phyloP scores from a whole-genome alignment of 345 rosid species.

The Kernera saxatilis region DNA sequence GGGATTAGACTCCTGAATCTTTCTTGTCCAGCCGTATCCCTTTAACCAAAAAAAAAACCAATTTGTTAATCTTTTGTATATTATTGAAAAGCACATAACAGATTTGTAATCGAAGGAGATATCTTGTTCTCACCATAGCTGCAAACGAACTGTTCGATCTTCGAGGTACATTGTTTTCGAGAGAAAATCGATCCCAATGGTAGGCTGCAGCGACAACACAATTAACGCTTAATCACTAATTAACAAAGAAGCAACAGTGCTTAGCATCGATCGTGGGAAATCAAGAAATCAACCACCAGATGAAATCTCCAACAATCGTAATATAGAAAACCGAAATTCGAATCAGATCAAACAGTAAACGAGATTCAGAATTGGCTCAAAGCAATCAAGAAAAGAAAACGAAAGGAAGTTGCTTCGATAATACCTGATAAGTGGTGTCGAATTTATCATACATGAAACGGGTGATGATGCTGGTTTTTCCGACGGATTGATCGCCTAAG shows the following conservation, averaged over 20 bases:
- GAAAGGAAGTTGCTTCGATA: too few species aligned
- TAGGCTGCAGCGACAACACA: slow-evolving; percentile 46
- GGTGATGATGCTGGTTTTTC: slow-evolving; percentile 90
- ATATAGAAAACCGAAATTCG: not conserved
- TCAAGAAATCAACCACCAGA: too few species aligned
- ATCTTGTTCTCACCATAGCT: slow-evolving; percentile 53
- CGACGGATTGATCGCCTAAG: slow-evolving; percentile 84
- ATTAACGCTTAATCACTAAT: not conserved
- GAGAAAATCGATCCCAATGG: slow-evolving; percentile 87
- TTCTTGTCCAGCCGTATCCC: slow-evolving; percentile 99
- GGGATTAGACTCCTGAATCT: slow-evolving; percentile 95
- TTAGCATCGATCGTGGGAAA: not conserved
- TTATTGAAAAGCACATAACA: not conserved
- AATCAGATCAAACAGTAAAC: not conserved
- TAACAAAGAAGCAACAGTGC: not conserved
- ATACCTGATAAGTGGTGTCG: slow-evolving; percentile 81
- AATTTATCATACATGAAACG: slow-evolving; percentile 93
- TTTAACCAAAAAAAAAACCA: slow-evolving; percentile 5
- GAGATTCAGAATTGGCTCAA: not conserved
- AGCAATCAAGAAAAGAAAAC: not conserved
- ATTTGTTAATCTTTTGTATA: not conserved
- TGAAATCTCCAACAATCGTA: not conserved
- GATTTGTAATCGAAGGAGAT: not conserved
- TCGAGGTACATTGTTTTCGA: slow-evolving; percentile 95
- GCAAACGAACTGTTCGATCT: slow-evolving; percentile 89